Evolutionary conservation across 2,329 filamentous ascomycete species (phyloP).

Genomic region (Ophiostoma piceae): DNA sequence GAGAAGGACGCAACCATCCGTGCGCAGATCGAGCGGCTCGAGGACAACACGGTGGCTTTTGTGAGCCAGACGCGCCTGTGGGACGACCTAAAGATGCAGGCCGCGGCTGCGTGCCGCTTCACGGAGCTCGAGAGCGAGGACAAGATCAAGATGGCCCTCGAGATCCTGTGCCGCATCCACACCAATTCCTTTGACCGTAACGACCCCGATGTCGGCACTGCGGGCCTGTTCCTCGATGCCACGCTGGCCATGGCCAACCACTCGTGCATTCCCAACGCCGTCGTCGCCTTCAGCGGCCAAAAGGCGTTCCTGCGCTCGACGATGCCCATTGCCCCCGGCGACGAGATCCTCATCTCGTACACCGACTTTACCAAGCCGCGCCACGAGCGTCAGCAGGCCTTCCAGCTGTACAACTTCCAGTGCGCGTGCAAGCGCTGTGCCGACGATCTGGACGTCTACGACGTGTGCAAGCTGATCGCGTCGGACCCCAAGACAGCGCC

Average conservation of each 20-base stretch:
- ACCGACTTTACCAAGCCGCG: conserved; percentile 49
- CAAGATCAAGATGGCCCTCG: conserved; percentile 39
- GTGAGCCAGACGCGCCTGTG: conserved; percentile 36
- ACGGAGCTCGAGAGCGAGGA: conserved; percentile 37
- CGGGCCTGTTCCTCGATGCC: conserved; percentile 53
- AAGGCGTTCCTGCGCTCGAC: conserved; percentile 48
- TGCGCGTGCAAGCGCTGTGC: conserved; percentile 49
- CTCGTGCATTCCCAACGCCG: conserved; percentile 56
- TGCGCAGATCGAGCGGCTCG: conserved; percentile 38
- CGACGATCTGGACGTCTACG: conserved; percentile 50
- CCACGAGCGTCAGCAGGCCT: conserved; percentile 41
- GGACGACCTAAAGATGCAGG: conserved; percentile 47
- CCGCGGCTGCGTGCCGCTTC: conserved; percentile 47
- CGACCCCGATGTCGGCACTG: conserved; percentile 48
- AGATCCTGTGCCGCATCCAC: conserved; percentile 53
- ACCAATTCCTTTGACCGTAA: conserved; percentile 57
- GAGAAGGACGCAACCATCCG: conserved; percentile 22
- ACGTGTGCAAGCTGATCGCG: conserved; percentile 41
- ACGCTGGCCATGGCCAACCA: conserved; percentile 57
- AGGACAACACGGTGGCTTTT: conserved; percentile 44
- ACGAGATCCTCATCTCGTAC: conserved; percentile 59
- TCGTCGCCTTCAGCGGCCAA: conserved; percentile 51
- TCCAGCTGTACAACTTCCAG: conserved; percentile 46
- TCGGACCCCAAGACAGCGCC: conserved; percentile 27
- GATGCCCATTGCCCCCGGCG: conserved; percentile 43